Conservation (phyloP, 352 stramenopile genomes). For the Globisporangium yorkense region DNA sequence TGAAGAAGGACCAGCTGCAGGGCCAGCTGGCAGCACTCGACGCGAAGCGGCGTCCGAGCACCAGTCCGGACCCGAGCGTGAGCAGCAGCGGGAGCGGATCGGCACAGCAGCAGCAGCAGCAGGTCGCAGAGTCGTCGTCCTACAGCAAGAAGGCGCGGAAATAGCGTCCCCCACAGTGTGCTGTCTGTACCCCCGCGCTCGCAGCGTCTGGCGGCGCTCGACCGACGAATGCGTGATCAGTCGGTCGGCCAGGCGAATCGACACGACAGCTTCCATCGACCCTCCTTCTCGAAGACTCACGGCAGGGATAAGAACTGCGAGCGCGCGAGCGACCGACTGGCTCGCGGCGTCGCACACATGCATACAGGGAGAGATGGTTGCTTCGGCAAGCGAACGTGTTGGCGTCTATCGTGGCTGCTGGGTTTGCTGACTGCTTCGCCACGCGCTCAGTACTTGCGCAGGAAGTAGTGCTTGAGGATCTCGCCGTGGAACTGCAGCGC, state of each 20-base stretch:
- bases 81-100: constrained; percentile 25
- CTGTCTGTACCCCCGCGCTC: constrained; percentile 2
- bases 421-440: neutral
- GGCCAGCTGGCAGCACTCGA: constrained; percentile 77
- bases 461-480: constrained; percentile 69
- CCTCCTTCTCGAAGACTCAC: neutral
- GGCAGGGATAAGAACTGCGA: neutral
- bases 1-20: constrained; percentile 88
- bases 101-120: constrained; percentile 14
- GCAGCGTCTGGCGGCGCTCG: neutral
- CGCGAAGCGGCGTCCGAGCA: constrained; percentile 58
- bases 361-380: constrained; percentile 1
- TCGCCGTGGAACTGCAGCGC: constrained; percentile 59
- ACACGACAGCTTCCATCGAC: neutral
- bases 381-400: neutral
- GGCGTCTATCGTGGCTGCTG: constrained; percentile 1
- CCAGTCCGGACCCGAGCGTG: constrained; percentile 24
- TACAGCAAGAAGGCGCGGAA: constrained; percentile 59
- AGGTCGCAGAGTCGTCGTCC: constrained; percentile 17
- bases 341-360: neutral
- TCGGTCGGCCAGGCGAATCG: neutral
- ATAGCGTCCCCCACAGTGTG: constrained; percentile 13
- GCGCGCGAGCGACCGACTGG: neutral
- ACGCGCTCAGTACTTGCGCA: constrained; percentile 59
- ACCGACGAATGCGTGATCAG: neutral